Evolutionary conservation across 2,329 filamentous ascomycete species (phyloP).

Genomic region (Cryphonectria carpinicola): DNA sequence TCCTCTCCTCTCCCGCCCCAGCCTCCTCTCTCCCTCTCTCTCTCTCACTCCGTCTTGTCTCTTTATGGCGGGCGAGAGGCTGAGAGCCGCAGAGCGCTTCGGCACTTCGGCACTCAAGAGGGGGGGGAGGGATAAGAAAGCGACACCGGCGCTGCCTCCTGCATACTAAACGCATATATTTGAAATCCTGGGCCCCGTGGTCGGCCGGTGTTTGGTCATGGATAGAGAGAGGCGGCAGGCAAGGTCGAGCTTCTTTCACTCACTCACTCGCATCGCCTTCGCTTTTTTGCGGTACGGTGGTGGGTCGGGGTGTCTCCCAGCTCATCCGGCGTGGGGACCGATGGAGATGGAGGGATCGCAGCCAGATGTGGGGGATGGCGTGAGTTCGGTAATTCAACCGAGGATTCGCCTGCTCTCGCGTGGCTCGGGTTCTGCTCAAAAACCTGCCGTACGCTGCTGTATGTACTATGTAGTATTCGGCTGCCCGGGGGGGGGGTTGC

Average conservation of each 20-base stretch:
- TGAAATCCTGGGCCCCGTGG: neutral
- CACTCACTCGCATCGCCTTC: neutral
- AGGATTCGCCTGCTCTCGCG: constrained; percentile 1
- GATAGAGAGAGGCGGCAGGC: neutral
- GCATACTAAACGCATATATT: neutral
- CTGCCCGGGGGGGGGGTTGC: neutral
- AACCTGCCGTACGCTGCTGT: neutral
- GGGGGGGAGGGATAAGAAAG: neutral
- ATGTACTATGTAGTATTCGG: neutral
- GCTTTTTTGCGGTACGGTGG: neutral
- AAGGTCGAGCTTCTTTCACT: neutral
- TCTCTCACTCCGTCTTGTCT: neutral
- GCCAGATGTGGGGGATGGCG: constrained; percentile 1
- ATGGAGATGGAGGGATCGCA: neutral
- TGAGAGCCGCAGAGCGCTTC: neutral
- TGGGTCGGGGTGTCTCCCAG: neutral
- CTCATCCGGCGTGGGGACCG: constrained; percentile 3
- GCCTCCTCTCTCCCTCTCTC: neutral
- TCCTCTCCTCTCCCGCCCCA: too few species aligned
- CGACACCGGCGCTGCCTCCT: neutral
- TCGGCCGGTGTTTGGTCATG: neutral
- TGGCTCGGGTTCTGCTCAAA: neutral
- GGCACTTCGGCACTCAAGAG: too few species aligned
- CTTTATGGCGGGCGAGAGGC: neutral
- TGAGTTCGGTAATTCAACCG: constrained; percentile 8